Conservation (phyloP, 2,329 filamentous ascomycete species). For the Fusarium caatingaense region DNA sequence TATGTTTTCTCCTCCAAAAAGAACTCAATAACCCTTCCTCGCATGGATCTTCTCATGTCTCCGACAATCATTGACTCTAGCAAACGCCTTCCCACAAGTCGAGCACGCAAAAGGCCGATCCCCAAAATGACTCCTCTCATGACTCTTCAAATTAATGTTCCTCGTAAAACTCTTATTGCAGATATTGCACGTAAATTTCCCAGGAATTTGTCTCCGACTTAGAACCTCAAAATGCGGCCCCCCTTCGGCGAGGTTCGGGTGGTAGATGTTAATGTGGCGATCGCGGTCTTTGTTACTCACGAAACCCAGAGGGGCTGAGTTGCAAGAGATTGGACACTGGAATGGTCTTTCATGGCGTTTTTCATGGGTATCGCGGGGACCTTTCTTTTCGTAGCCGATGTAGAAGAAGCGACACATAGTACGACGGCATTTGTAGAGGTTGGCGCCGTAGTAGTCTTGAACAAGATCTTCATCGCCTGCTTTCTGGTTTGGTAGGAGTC, state of each 20-base stretch:
- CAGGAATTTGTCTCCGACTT: neutral
- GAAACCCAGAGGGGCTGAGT: neutral
- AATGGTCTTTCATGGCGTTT: conserved; percentile 8
- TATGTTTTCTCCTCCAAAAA: too few relatives aligned
- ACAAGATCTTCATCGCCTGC: neutral
- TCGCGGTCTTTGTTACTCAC: neutral
- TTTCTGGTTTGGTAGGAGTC: rapidly evolving
- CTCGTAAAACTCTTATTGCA: conserved; percentile 5
- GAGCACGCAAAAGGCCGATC: conserved; percentile 1
- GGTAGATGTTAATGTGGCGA: neutral
- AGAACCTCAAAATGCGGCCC: neutral
- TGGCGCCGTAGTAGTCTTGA: neutral
- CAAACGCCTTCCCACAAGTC: neutral
- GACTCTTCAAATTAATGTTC: neutral
- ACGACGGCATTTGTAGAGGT: neutral
- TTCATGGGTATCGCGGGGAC: neutral
- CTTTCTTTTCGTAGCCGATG: neutral
- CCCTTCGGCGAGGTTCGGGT: rapidly evolving
- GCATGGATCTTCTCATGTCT: conserved; percentile 27
- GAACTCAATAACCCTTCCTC: neutral
- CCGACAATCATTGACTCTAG: neutral
- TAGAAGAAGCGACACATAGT: conserved; percentile 10
- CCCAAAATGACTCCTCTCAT: conserved; percentile 9
- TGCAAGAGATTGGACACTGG: neutral
- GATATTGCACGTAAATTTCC: neutral